Percentiles rank a stretch among this genome's conserved stretches.
These are phyloP conservation scores for Jatropha multifida DNA, from an alignment of 441 rosid genomes.

Conservation along the genomic window DNA sequence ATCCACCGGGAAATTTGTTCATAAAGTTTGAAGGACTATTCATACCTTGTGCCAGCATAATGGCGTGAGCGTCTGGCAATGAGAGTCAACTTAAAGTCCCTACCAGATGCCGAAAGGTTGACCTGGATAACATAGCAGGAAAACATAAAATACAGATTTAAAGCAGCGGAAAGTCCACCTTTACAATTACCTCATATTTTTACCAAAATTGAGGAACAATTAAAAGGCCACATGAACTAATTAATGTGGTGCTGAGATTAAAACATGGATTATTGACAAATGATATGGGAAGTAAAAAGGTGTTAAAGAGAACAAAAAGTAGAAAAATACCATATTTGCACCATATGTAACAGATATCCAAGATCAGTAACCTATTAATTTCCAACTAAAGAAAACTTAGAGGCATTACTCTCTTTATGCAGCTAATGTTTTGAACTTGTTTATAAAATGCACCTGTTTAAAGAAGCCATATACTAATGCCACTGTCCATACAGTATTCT, in stretches of 20 bases:
- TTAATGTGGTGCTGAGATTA: neutral
- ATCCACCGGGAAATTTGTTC: neutral
- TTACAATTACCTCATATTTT: neutral
- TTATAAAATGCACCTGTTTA: constrained; percentile 71
- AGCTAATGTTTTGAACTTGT: neutral
- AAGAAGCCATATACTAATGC: constrained; percentile 95
- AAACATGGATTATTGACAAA: too few relatives aligned
- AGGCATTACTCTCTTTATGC: neutral
- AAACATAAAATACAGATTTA: constrained; percentile 5
- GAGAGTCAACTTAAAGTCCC: constrained; percentile 73
- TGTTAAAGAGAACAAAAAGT: neutral
- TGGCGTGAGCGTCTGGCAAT: constrained; percentile 97
- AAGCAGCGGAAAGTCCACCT: neutral
- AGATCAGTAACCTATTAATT: neutral
- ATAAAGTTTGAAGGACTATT: neutral
- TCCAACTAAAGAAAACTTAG: neutral
- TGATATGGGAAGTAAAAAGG: neutral
- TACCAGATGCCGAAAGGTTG: constrained; percentile 64
- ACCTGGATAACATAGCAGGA: constrained; percentile 43
- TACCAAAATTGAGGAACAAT: constrained; percentile 1
- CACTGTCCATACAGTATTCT: constrained; percentile 89
- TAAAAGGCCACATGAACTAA: neutral
- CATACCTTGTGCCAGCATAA: constrained; percentile 97
- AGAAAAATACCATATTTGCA: neutral
- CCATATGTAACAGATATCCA: neutral